These are phyloP conservation scores for Fomitopsis pinicola DNA, from an alignment of 1,284 basidiomycete genomes.

Conservation along the genomic window DNA sequence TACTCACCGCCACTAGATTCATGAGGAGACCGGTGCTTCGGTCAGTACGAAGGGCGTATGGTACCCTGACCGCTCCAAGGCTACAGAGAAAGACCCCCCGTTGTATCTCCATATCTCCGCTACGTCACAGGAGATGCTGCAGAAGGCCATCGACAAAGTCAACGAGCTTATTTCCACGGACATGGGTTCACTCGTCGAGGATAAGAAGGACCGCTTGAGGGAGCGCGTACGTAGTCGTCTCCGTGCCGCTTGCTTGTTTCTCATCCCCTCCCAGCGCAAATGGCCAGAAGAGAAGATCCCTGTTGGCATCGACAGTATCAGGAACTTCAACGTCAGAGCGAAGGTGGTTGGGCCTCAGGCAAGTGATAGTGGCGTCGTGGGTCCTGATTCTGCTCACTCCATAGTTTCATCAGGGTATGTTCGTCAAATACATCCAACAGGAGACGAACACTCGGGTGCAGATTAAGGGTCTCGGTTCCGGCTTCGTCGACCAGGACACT, in stretches of 20 bases:
- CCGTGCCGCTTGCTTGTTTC: background rate
- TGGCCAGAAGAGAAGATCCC: slow-evolving; percentile 95
- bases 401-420: slow-evolving; percentile 67
- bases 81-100: slow-evolving; percentile 89
- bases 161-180: slow-evolving; percentile 85
- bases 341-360: slow-evolving; percentile 96
- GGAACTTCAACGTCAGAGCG: slow-evolving; percentile 96
- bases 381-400: background rate
- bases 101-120: slow-evolving; percentile 94
- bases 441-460: slow-evolving; percentile 98
- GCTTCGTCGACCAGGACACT: slow-evolving; percentile 94
- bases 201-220: slow-evolving; percentile 65
- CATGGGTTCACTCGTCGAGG: slow-evolving; percentile 84
- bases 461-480: slow-evolving; percentile 94
- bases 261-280: slow-evolving; percentile 56
- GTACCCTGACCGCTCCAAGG: slow-evolving; percentile 89
- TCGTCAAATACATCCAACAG: slow-evolving; percentile 97
- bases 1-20: slow-evolving; percentile 49
- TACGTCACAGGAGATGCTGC: slow-evolving; percentile 72
- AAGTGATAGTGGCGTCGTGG: slow-evolving; percentile 23
- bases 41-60: slow-evolving; percentile 91
- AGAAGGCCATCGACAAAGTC: slow-evolving; percentile 79
- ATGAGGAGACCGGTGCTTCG: slow-evolving; percentile 86
- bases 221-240: slow-evolving; percentile 44
- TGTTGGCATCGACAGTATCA: slow-evolving; percentile 83